Conservation (phyloP, 1,284 basidiomycete genomes). For the Sphaerobolus stellatus region DNA sequence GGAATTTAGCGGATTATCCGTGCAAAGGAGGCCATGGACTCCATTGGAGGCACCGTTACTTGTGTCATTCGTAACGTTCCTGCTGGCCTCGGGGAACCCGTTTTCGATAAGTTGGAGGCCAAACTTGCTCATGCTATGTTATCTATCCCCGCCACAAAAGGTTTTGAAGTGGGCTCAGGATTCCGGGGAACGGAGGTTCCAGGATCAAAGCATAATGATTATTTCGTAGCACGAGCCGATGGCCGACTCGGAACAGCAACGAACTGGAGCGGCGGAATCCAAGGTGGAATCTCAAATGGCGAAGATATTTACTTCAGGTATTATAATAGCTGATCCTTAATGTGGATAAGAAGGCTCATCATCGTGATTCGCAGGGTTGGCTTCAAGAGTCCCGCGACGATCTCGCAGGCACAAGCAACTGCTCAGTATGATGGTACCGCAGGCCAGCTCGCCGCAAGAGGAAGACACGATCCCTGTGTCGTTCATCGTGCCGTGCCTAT, state of each 20-base stretch:
- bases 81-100: conserved; percentile 92
- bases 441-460: conserved; percentile 86
- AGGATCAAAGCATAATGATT: conserved; percentile 92
- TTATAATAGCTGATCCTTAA: conserved; percentile 17
- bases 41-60: conserved; percentile 95
- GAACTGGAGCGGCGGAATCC: conserved; percentile 97
- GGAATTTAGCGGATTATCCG: conserved; percentile 81
- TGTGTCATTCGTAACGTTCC: conserved; percentile 94
- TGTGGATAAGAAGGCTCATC: not conserved
- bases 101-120: conserved; percentile 99
- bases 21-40: conserved; percentile 89
- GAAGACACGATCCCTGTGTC: conserved; percentile 97
- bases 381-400: conserved; percentile 99
- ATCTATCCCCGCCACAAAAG: conserved; percentile 97
- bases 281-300: conserved; percentile 97
- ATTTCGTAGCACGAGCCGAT: conserved; percentile 70
- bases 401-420: conserved; percentile 89
- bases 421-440: conserved; percentile 90
- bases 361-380: conserved; percentile 60
- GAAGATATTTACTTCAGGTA: conserved; percentile 98
- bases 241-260: conserved; percentile 82
- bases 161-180: conserved; percentile 96
- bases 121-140: conserved; percentile 97
- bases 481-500: conserved; percentile 98
- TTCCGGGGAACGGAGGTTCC: conserved; percentile 96